Percentiles rank a stretch among this genome's conserved stretches.
phyloP scores from a whole-genome alignment of 129 eudicot species.

The Scalesia atractyloides region DNA sequence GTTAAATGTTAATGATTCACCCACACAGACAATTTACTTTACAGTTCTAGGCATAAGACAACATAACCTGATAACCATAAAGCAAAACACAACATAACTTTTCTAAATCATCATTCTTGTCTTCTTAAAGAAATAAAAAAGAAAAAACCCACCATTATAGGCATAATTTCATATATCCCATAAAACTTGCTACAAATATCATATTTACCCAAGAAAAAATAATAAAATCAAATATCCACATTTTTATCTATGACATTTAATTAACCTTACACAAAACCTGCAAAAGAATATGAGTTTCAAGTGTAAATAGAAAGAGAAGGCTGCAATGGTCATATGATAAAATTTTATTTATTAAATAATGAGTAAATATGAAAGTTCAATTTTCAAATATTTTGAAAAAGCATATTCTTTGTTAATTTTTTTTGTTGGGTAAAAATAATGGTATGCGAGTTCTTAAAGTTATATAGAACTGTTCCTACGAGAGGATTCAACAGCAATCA shows the following conservation, averaged over 20 bases:
- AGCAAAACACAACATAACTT: neutral
- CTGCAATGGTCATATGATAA: neutral
- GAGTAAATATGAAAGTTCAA: neutral
- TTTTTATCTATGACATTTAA: neutral
- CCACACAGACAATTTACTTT: neutral
- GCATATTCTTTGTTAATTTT: neutral
- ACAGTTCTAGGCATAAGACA: no score
- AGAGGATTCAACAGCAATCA: neutral
- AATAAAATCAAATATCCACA: neutral
- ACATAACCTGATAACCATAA: no score
- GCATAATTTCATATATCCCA: neutral
- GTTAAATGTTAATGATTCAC: no score
- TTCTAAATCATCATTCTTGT: no score
- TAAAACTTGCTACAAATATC: neutral
- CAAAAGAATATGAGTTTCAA: neutral
- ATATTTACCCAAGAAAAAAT: neutral
- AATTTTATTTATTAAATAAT: neutral
- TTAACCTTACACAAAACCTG: no score
- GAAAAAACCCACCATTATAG: neutral
- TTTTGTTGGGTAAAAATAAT: neutral
- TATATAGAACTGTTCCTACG: neutral
- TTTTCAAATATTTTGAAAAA: neutral
- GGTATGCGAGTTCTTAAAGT: neutral
- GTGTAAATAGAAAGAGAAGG: neutral
- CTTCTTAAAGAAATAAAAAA: no score